Percentiles rank a stretch among this genome's conserved stretches.
These are phyloP conservation scores for Exophiala phaeomuriformis DNA, from an alignment of 2,329 filamentous ascomycete genomes.

Conservation along the genomic window DNA sequence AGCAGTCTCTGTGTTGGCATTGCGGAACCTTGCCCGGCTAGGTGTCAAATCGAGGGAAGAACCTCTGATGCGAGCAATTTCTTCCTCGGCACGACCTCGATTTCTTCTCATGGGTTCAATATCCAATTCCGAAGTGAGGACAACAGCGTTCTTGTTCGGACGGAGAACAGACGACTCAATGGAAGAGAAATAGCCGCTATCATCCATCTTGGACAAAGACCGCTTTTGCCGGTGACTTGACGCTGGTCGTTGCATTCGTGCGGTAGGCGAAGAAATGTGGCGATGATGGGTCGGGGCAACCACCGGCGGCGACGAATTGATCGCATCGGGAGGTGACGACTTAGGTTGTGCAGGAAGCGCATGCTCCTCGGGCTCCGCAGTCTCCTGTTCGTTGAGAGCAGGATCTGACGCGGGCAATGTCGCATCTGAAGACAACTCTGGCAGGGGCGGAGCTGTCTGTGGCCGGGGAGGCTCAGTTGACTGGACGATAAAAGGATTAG, in stretches of 20 bases:
- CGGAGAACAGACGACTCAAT: slow-evolving; percentile 83
- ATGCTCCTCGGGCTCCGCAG: slow-evolving; percentile 36
- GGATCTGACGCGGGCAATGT: slow-evolving; percentile 67
- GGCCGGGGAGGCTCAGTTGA: slow-evolving; percentile 29
- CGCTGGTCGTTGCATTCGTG: slow-evolving; percentile 41
- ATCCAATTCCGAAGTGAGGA: slow-evolving; percentile 66
- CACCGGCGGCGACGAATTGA: slow-evolving; percentile 88
- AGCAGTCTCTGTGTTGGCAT: slow-evolving; percentile 28
- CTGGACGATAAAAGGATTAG: slow-evolving; percentile 29
- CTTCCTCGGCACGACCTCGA: slow-evolving; percentile 77
- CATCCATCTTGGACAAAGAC: slow-evolving; percentile 72
- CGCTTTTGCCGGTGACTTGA: slow-evolving; percentile 62
- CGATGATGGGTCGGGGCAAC: slow-evolving; percentile 50
- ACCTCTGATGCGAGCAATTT: slow-evolving; percentile 84
- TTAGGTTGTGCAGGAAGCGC: slow-evolving; percentile 31
- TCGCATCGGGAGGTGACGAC: slow-evolving; percentile 47
- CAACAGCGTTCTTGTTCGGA: slow-evolving; percentile 55
- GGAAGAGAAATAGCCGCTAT: slow-evolving; percentile 96
- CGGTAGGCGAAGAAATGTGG: slow-evolving; percentile 63
- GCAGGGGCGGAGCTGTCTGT: slow-evolving; percentile 25
- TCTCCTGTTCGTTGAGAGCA: slow-evolving; percentile 49
- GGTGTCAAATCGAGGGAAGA: slow-evolving; percentile 86
- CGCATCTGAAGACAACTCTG: slow-evolving; percentile 67
- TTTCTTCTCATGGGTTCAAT: slow-evolving; percentile 66
- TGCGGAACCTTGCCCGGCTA: slow-evolving; percentile 48